Conservation (phyloP, 345 rosid genomes). For the thale cress (Arabidopsis thaliana) region TAIR10.1 NC_003076.8:1374001-1374500, state of each 20-base stretch:
- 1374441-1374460: constrained; percentile 69
- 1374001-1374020: constrained; percentile 78
- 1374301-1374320: constrained; percentile 12
- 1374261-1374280: constrained; percentile 49
- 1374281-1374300: constrained; percentile 50
- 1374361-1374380: constrained; percentile 64
- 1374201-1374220: constrained; percentile 45
- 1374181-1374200: neutral
- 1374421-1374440: constrained; percentile 56
- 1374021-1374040: constrained; percentile 91
- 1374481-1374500: constrained; percentile 76
- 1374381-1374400: constrained; percentile 62
- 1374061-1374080: constrained; percentile 75
- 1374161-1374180: constrained; percentile 38
- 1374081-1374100: constrained; percentile 35
- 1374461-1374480: constrained; percentile 63
- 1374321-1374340: constrained; percentile 66
- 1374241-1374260: constrained; percentile 62
- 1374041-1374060: constrained; percentile 76
- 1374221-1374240: constrained; percentile 69
- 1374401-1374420: constrained; percentile 57
- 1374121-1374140: constrained; percentile 9
- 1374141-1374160: neutral
- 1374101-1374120: neutral
- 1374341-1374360: constrained; percentile 71